These are phyloP conservation scores for Trichoderma erinaceum DNA, from an alignment of 495 filamentous ascomycete species.

Conservation along the genomic window DNA sequence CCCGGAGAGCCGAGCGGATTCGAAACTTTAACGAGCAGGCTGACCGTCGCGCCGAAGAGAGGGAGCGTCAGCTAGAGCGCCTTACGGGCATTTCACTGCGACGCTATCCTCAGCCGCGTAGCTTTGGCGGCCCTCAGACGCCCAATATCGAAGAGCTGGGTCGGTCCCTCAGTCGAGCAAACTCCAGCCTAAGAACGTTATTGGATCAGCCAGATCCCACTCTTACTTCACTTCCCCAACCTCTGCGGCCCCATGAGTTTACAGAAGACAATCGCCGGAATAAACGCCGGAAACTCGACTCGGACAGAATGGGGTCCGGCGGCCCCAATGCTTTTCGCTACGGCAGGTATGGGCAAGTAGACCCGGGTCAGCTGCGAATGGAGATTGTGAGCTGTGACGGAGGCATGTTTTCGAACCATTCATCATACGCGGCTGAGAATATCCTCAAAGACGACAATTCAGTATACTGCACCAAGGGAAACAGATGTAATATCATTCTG, in stretches of 20 bases:
- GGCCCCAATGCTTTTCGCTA: constrained; percentile 61
- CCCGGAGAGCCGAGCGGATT: constrained; percentile 6
- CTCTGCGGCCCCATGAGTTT: constrained; percentile 27
- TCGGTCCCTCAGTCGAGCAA: constrained; percentile 35
- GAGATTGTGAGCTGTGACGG: constrained; percentile 86
- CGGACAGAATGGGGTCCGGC: constrained; percentile 44
- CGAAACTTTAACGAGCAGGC: not conserved
- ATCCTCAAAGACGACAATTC: constrained; percentile 72
- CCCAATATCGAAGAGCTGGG: constrained; percentile 24
- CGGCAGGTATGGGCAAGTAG: constrained; percentile 76
- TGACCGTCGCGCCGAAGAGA: not conserved
- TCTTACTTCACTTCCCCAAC: constrained; percentile 20
- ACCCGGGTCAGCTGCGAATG: constrained; percentile 73
- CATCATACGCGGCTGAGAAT: constrained; percentile 66
- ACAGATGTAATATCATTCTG: constrained; percentile 77
- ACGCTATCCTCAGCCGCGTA: not conserved
- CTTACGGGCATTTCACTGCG: not conserved
- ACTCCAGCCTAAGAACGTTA: constrained; percentile 40
- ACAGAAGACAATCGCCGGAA: constrained; percentile 43
- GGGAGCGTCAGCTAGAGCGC: not conserved
- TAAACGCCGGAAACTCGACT: constrained; percentile 73
- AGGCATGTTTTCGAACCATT: constrained; percentile 60
- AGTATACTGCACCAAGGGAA: constrained; percentile 83
- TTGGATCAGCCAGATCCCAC: constrained; percentile 34
- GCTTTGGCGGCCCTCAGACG: not conserved